Evolutionary conservation across 1,284 basidiomycete species (phyloP), one percentile per base, ranked within the genome.

Genomic region (Pseudozyma hubeiensis): DNA sequence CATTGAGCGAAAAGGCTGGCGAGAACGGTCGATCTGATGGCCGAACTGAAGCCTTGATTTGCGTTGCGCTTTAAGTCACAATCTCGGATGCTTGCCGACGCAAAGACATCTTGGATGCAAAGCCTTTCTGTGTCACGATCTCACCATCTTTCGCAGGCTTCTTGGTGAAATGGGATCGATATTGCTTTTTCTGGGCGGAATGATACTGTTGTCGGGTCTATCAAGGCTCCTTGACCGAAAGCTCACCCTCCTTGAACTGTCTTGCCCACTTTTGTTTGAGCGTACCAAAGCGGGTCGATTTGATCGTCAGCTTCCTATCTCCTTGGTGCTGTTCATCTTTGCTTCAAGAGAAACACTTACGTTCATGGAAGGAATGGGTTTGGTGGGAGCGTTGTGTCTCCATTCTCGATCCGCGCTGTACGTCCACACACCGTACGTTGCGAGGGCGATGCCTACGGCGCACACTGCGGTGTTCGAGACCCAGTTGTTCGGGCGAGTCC

Each of bases 401-500:
- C 79, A 83, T 78, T 89, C 88, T 66, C 86, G 85, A 34, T 85
- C 81, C 6, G 88, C 87, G 54, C 86, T 87, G 65, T 86, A 81
- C 19, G 79, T 84, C 87, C 87, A 89, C 31, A 88, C 82, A 19
- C 85, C 86, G 59, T 85, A 87, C 5, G 85, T 86, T 5, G 85
- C 82, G 40, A 87, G 53, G 4, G 78, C 85, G 69, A 88, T 86
- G 16, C 86, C 87, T 40, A 84, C 82, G 41, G 84, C 77, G 53
- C 84, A 84, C 63, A 88, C 78, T 3, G 83, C 85, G 7, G 88
- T 89, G 83, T 87, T 88, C 45, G 85, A 67, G 43, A 80, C 84
- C 88, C 88, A 89, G 84, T 88, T 88, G 13, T 81, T 75, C 29
- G 88, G 88, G 31, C 81, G 84, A 49, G 87, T 86, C 88, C 88